Percentiles rank a stretch among this genome's conserved stretches.
These are phyloP conservation scores for Fusarium tjaetaba DNA, from an alignment of 2,329 filamentous ascomycete genomes.

Conservation along the genomic window DNA sequence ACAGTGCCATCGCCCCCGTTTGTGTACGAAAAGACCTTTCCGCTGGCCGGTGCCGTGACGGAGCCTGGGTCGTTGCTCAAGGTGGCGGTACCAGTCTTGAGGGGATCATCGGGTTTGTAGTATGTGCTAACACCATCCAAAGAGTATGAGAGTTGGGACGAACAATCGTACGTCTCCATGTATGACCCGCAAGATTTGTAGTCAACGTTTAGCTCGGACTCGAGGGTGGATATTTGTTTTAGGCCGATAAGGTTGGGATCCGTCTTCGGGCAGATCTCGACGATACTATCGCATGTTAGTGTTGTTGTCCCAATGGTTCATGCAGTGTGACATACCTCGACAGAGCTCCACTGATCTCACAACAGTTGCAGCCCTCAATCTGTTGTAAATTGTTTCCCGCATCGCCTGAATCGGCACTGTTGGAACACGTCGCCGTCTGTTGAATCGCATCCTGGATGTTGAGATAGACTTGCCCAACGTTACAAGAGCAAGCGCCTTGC, in stretches of 20 bases:
- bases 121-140: not conserved
- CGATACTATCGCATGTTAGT: not conserved
- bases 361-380: not conserved
- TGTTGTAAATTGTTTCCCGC: not conserved
- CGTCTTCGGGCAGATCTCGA: not conserved
- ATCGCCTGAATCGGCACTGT: not conserved
- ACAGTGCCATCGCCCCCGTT: not conserved
- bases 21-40: not conserved
- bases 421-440: not conserved
- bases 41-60: not conserved
- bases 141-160: not conserved
- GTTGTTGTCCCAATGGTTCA: rapidly evolving
- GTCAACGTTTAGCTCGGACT: not conserved
- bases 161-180: not conserved
- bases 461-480: not conserved
- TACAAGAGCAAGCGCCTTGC: not conserved
- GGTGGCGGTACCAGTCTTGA: not conserved
- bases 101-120: not conserved
- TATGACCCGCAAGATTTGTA: not conserved
- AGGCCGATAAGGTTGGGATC: not conserved
- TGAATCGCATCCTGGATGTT: not conserved
- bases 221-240: not conserved
- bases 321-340: not conserved
- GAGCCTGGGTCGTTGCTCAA: not conserved
- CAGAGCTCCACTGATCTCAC: not conserved